phyloP scores from a whole-genome alignment of 352 stramenopile genomes.

The Phytopythium sindhum region DNA sequence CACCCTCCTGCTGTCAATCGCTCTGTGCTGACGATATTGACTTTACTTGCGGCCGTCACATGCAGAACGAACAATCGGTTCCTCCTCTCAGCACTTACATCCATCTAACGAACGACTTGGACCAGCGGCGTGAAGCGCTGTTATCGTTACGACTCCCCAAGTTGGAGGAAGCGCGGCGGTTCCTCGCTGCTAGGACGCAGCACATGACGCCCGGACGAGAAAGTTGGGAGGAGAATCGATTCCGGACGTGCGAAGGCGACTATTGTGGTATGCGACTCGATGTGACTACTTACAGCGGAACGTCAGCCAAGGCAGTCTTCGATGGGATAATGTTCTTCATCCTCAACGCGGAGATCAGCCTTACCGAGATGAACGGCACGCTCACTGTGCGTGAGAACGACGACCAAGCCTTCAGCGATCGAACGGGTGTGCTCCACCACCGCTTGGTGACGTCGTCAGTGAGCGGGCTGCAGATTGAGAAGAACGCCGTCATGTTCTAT shows the following conservation, averaged over 20 bases:
- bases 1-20: not conserved
- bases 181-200: slow-evolving; percentile 23
- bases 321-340: slow-evolving; percentile 41
- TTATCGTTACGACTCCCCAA: slow-evolving; percentile 10
- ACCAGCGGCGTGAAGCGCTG: slow-evolving; percentile 6
- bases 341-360: slow-evolving; percentile 44
- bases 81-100: slow-evolving; percentile 12
- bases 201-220: slow-evolving; percentile 27
- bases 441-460: slow-evolving; percentile 20
- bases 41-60: not conserved
- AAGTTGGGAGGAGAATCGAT: slow-evolving; percentile 6
- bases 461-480: slow-evolving; percentile 19
- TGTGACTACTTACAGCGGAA: slow-evolving; percentile 20
- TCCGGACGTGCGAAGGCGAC: slow-evolving; percentile 16
- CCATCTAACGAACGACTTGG: slow-evolving; percentile 5
- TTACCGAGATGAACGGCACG: slow-evolving; percentile 23
- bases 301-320: slow-evolving; percentile 28
- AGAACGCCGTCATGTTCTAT: slow-evolving; percentile 34
- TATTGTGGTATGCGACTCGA: slow-evolving; percentile 40
- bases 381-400: slow-evolving; percentile 42
- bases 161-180: slow-evolving; percentile 8
- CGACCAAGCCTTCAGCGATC: slow-evolving; percentile 12
- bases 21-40: not conserved
- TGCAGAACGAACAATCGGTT: slow-evolving; percentile 2
- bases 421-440: slow-evolving; percentile 22